Evolutionary conservation across 768 basidiomycete species (phyloP).

Genomic region (Auricularia sp.): DNA sequence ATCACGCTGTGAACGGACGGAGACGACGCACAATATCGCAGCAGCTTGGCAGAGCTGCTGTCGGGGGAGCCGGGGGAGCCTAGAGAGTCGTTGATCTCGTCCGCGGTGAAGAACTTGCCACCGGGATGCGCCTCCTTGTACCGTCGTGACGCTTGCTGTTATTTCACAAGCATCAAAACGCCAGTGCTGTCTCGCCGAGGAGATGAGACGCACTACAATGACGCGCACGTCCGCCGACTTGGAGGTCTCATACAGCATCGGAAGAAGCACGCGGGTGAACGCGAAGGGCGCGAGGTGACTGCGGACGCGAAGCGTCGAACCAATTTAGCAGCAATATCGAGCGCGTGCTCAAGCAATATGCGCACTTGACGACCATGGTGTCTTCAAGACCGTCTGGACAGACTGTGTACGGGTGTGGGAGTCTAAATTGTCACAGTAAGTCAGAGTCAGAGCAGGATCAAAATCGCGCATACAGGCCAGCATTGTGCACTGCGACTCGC

Average conservation of each 20-base stretch:
- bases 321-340: no score
- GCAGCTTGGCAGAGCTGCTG: not conserved
- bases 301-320: not conserved
- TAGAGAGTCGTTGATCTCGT: not conserved
- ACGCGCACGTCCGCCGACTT: not conserved
- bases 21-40: not conserved
- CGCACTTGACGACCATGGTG: not conserved
- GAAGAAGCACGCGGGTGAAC: not conserved
- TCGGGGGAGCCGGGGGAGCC: not conserved
- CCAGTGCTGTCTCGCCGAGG: not conserved
- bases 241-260: not conserved
- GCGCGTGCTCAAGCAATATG: no score
- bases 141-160: not conserved
- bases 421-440: not conserved
- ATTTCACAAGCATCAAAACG: not conserved
- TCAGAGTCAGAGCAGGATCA: not conserved
- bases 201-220: not conserved
- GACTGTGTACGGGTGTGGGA: not conserved
- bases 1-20: no score
- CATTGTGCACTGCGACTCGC: not conserved
- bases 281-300: constrained; percentile 36
- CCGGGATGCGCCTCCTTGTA: not conserved
- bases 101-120: not conserved
- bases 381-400: not conserved
- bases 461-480: not conserved